phyloP scores from a whole-genome alignment of 129 eudicot genomes.

The Glebionis coronaria region DNA sequence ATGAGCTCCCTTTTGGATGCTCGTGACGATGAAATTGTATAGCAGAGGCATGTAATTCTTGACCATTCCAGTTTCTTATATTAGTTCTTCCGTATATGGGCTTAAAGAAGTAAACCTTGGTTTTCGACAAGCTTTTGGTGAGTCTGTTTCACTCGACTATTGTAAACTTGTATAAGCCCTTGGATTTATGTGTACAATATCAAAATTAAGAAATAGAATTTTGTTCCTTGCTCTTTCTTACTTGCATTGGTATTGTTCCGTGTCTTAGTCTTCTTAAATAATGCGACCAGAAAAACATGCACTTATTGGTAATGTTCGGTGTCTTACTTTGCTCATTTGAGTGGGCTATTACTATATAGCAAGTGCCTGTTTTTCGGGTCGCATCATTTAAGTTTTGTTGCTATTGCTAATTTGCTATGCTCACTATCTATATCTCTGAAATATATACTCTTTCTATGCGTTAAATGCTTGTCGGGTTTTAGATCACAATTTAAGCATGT shows the following conservation, averaged over 20 bases:
- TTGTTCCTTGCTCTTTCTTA: neutral
- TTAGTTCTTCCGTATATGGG: slow-evolving; percentile 20
- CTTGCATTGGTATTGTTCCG: no score
- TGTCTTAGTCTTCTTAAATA: no score
- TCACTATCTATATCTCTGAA: neutral
- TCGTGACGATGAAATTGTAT: slow-evolving; percentile 64
- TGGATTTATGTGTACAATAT: slow-evolving; percentile 18
- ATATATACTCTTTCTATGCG: neutral
- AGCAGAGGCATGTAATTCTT: slow-evolving; percentile 43
- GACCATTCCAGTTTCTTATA: slow-evolving; percentile 11
- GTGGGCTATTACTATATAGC: no score
- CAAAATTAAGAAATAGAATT: neutral
- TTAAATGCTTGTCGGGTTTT: neutral
- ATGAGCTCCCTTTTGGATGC: slow-evolving; percentile 54
- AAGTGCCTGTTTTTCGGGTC: neutral
- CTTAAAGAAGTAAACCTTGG: slow-evolving; percentile 22
- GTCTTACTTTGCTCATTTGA: no score
- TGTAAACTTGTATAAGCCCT: slow-evolving; percentile 8
- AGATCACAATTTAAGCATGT: no score
- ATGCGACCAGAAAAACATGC: no score
- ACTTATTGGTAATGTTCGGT: no score
- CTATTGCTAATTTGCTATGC: neutral
- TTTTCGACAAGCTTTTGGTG: slow-evolving; percentile 16
- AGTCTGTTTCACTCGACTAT: neutral
- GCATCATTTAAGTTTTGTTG: neutral